Evolutionary conservation across 257 asterid genomes (phyloP).

Genomic region (Cinchona pubescens): DNA sequence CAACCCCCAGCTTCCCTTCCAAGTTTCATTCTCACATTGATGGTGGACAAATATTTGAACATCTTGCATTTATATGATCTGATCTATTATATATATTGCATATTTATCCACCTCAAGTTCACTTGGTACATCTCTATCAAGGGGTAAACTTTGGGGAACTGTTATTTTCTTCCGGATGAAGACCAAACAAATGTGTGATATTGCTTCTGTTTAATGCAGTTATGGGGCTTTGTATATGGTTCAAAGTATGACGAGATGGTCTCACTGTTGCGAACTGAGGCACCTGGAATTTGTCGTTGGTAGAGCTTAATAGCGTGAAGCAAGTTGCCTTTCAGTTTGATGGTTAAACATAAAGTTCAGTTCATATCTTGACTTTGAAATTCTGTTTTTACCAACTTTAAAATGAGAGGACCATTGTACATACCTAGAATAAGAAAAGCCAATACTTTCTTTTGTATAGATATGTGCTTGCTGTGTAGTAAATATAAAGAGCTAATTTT

Average conservation of each 20-base stretch:
- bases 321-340: neutral
- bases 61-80: neutral
- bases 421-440: constrained; percentile 1
- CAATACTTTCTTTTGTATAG: neutral
- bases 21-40: neutral
- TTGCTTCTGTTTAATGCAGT: constrained; percentile 31
- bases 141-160: neutral
- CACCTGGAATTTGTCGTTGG: constrained; percentile 73
- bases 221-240: constrained; percentile 90
- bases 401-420: constrained; percentile 10
- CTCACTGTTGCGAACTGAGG: constrained; percentile 52
- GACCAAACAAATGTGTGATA: neutral
- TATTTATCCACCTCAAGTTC: neutral
- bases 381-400: neutral
- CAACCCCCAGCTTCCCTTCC: neutral
- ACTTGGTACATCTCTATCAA: neutral
- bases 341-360: neutral
- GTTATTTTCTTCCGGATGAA: neutral
- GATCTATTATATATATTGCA: neutral
- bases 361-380: neutral
- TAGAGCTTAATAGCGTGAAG: neutral
- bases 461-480: neutral
- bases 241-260: constrained; percentile 81
- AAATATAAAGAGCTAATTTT: constrained; percentile 9
- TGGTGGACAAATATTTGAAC: constrained; percentile 1